Percentiles rank a stretch among this genome's conserved stretches.
phyloP scores from a whole-genome alignment of 208 protist genomes.

The Crithidia bombi region DNA sequence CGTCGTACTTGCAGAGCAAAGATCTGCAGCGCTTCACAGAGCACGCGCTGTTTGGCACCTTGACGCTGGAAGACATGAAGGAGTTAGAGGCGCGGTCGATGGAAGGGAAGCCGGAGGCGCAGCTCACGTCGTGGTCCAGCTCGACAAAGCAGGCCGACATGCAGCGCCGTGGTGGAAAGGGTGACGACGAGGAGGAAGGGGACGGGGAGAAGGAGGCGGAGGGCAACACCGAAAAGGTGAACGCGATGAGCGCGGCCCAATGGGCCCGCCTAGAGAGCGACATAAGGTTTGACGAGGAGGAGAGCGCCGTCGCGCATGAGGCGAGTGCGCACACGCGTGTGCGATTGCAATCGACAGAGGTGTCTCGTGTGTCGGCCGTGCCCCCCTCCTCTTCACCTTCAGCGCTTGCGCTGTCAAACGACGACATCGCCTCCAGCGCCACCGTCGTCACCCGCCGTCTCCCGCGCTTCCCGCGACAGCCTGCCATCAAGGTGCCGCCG shows the following conservation, averaged over 20 bases:
- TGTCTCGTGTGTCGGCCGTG: too few species aligned
- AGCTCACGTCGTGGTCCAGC: slow-evolving; percentile 35
- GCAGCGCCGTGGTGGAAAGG: neutral
- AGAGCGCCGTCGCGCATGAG: neutral
- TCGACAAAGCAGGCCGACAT: slow-evolving; percentile 17
- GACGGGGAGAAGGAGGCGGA: slow-evolving; percentile 28
- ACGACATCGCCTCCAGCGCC: slow-evolving; percentile 73
- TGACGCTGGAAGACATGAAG: slow-evolving; percentile 67
- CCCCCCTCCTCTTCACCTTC: slow-evolving; percentile 12
- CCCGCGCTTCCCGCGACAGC: slow-evolving; percentile 81
- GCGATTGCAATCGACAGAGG: too few species aligned
- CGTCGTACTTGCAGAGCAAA: slow-evolving; percentile 53
- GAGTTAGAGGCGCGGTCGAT: slow-evolving; percentile 64
- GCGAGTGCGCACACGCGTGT: neutral
- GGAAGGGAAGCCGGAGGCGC: slow-evolving; percentile 40
- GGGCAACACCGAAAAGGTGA: slow-evolving; percentile 9
- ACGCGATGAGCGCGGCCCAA: slow-evolving; percentile 25
- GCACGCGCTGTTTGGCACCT: slow-evolving; percentile 62
- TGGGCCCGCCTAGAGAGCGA: slow-evolving; percentile 5
- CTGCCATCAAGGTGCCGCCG: slow-evolving; percentile 60
- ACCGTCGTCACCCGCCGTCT: slow-evolving; percentile 61
- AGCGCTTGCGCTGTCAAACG: slow-evolving; percentile 31
- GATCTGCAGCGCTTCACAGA: slow-evolving; percentile 62
- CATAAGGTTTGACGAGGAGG: neutral
- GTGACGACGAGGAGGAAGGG: slow-evolving; percentile 18